A percentile compares a stretch with the other conserved stretches of the same genome.
Conservation (phyloP, 2,329 filamentous ascomycete species). For the Penicillium hesseltinei region DNA sequence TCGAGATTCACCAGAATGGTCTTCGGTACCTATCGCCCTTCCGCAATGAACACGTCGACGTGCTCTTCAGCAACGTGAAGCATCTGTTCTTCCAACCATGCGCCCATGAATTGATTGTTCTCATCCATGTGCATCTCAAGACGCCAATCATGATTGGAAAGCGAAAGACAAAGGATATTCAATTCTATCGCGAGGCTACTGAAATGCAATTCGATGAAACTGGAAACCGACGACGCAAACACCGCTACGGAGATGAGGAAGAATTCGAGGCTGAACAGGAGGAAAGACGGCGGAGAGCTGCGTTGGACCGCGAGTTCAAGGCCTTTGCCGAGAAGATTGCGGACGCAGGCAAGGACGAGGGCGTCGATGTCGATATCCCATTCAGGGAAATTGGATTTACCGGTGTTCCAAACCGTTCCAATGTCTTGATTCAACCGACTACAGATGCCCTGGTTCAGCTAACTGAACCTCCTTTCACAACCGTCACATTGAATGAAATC, state of each 20-base stretch:
- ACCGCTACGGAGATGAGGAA: constrained; percentile 95
- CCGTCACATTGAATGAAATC: constrained; percentile 91
- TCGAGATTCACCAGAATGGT: constrained; percentile 99
- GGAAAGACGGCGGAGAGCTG: constrained; percentile 84
- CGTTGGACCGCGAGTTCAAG: constrained; percentile 93
- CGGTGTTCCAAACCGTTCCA: constrained; percentile 92
- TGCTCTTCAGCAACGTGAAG: constrained; percentile 97
- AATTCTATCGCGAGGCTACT: constrained; percentile 96
- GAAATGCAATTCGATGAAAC: constrained; percentile 99
- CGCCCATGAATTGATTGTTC: constrained; percentile 91
- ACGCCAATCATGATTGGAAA: constrained; percentile 98
- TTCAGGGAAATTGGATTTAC: constrained; percentile 96
- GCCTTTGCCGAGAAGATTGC: constrained; percentile 96
- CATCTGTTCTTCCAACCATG: constrained; percentile 99
- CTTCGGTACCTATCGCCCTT: constrained; percentile 86
- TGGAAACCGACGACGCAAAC: constrained; percentile 95
- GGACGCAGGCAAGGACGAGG: constrained; percentile 87
- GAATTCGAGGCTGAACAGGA: constrained; percentile 99
- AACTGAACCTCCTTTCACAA: constrained; percentile 94
- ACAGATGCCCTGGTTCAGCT: constrained; percentile 97
- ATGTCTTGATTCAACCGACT: constrained; percentile 91
- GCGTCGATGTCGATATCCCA: constrained; percentile 91
- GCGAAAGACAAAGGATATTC: constrained; percentile 98
- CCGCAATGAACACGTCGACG: constrained; percentile 80
- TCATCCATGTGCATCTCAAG: constrained; percentile 96